phyloP scores from a whole-genome alignment of 345 rosid species.

The Eucalyptus polybractea region DNA sequence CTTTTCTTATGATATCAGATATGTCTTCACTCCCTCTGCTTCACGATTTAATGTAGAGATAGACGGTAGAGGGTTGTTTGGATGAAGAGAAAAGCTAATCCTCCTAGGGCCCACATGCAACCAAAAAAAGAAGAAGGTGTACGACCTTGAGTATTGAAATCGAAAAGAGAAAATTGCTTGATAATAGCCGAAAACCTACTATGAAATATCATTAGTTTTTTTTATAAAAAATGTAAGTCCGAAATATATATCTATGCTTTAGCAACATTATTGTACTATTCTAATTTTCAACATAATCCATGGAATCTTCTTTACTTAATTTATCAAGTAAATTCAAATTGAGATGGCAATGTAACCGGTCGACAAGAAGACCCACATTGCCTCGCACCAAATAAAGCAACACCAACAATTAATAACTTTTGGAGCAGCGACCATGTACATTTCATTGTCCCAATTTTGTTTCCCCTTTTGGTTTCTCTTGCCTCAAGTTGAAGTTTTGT shows the following conservation, averaged over 20 bases:
- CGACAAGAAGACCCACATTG: not conserved
- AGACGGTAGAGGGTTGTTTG: not conserved
- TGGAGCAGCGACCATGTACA: not conserved
- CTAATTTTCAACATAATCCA: not conserved
- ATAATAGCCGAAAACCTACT: not conserved
- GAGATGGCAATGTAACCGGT: not conserved
- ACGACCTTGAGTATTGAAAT: not conserved
- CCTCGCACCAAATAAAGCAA: not conserved
- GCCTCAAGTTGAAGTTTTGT: not conserved
- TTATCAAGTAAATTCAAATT: not conserved
- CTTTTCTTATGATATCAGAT: not conserved
- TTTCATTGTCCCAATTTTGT: not conserved
- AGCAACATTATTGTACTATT: not conserved
- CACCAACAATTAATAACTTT: not conserved
- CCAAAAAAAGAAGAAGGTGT: not conserved
- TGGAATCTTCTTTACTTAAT: not conserved
- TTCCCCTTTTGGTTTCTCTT: not conserved
- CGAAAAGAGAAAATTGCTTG: not conserved
- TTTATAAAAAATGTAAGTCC: not conserved
- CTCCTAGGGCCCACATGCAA: not conserved
- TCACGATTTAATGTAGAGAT: not conserved
- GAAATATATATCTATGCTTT: not conserved
- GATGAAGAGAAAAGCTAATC: not conserved
- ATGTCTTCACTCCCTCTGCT: not conserved
- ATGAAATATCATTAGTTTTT: not conserved